Conservation (phyloP, 2,329 filamentous ascomycete species). For the Rachicladosporium sp. region DNA sequence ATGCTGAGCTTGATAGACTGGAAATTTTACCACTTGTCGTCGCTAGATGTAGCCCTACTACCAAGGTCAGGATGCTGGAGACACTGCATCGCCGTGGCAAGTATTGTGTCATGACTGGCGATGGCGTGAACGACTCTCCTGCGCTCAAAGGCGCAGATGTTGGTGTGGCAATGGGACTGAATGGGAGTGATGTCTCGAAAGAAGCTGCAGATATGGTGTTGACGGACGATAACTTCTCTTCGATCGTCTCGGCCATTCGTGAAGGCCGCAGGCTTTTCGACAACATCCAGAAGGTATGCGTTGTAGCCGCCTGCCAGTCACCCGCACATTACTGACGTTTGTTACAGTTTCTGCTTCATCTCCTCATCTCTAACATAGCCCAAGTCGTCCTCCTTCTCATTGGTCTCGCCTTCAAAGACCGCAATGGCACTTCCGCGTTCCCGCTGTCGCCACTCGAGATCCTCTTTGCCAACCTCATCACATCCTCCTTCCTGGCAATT, state of each 20-base stretch:
- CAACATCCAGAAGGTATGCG: constrained; percentile 30
- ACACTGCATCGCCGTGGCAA: constrained; percentile 30
- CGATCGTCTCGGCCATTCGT: constrained; percentile 33
- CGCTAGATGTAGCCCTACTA: constrained; percentile 34
- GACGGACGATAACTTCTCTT: constrained; percentile 34
- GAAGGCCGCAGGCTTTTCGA: constrained; percentile 34
- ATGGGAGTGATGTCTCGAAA: constrained; percentile 33
- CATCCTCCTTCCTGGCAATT: constrained; percentile 35
- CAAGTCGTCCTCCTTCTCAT: constrained; percentile 36
- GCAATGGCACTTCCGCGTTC: constrained; percentile 31
- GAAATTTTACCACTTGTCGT: constrained; percentile 31
- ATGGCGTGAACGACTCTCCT: constrained; percentile 36
- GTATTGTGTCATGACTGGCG: constrained; percentile 33
- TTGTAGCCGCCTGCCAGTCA: too few species aligned
- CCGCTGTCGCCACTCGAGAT: constrained; percentile 36
- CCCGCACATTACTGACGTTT: neutral
- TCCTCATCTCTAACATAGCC: constrained; percentile 37
- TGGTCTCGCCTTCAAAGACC: constrained; percentile 35
- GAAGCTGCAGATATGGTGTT: constrained; percentile 34
- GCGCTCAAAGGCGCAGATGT: constrained; percentile 34
- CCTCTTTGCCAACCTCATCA: constrained; percentile 37
- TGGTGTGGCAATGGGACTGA: constrained; percentile 33
- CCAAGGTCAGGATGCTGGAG: constrained; percentile 37
- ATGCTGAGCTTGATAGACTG: constrained; percentile 31
- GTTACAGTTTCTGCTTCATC: constrained; percentile 31